Percentiles rank a stretch among this genome's conserved stretches.
phyloP scores from a whole-genome alignment of 176 grass and related monocot species.

The Carex parvula region DNA sequence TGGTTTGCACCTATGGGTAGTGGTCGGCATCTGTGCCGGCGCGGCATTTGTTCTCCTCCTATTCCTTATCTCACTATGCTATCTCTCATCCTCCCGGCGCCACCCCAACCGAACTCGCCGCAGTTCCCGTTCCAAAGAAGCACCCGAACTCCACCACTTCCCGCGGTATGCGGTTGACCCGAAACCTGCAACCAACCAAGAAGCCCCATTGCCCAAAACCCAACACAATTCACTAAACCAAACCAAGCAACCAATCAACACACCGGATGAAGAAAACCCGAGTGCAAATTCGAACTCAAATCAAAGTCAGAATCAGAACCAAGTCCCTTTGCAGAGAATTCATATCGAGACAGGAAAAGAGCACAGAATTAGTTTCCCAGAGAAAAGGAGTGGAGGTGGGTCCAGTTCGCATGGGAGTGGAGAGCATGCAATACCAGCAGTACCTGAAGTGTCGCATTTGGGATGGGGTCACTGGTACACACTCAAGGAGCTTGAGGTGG shows the following conservation, averaged over 20 bases:
- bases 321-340: constrained; percentile 36
- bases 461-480: constrained; percentile 97
- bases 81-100: constrained; percentile 55
- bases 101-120: constrained; percentile 38
- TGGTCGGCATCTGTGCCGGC: constrained; percentile 67
- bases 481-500: constrained; percentile 85
- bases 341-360: constrained; percentile 90
- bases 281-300: constrained; percentile 32
- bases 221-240: constrained; percentile 22
- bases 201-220: constrained; percentile 34
- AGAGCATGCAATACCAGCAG: constrained; percentile 54
- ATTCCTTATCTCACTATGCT: constrained; percentile 67
- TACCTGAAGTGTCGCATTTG: constrained; percentile 72
- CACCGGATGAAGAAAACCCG: not conserved
- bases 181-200: constrained; percentile 33
- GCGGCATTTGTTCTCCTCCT: constrained; percentile 80
- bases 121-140: constrained; percentile 12
- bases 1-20: constrained; percentile 73
- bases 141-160: constrained; percentile 41
- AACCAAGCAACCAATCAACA: not conserved
- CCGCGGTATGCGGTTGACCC: constrained; percentile 33
- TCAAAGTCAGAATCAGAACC: constrained; percentile 25
- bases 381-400: constrained; percentile 55
- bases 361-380: constrained; percentile 84
- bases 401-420: constrained; percentile 76